A percentile compares a stretch with the other conserved stretches of the same genome.
These are phyloP conservation scores for Murraya koenigii DNA, from an alignment of 345 rosid species.

Conservation along the genomic window DNA sequence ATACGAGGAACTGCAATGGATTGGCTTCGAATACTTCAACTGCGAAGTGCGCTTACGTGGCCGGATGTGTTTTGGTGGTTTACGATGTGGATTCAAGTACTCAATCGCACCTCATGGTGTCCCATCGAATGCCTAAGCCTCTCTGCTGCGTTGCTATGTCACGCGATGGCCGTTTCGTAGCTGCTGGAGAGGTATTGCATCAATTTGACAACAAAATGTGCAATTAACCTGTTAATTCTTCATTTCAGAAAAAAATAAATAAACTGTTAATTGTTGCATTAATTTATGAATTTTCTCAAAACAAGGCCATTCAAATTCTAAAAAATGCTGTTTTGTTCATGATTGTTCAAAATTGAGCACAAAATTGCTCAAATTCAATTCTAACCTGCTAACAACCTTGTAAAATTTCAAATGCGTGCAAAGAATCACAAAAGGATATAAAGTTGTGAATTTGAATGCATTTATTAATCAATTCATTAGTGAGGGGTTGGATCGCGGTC, in stretches of 20 bases:
- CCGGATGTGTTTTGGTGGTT: slow-evolving; percentile 77
- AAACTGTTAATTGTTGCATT: too few relatives aligned
- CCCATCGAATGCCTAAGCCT: slow-evolving; percentile 65
- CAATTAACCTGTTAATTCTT: background rate
- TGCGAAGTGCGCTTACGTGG: slow-evolving; percentile 55
- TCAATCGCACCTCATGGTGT: slow-evolving; percentile 62
- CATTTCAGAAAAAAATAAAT: too few relatives aligned
- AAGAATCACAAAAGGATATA: background rate
- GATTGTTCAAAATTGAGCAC: background rate
- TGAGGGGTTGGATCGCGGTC: background rate
- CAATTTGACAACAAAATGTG: background rate
- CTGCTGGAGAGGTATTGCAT: slow-evolving; percentile 66
- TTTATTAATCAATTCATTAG: too few relatives aligned
- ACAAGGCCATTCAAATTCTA: too few relatives aligned
- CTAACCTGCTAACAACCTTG: background rate
- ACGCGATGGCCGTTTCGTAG: slow-evolving; percentile 58
- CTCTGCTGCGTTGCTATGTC: slow-evolving; percentile 65
- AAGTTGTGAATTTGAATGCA: too few relatives aligned
- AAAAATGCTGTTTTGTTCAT: background rate
- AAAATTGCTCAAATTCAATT: background rate
- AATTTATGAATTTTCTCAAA: too few relatives aligned
- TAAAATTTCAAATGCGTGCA: background rate
- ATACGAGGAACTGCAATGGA: slow-evolving; percentile 60
- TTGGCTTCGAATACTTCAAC: slow-evolving; percentile 48
- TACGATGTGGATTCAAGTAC: slow-evolving; percentile 46